Evolutionary conservation across 192 early-diverging fungal genomes (phyloP).

Genomic region (Dissophora globulifera): DNA sequence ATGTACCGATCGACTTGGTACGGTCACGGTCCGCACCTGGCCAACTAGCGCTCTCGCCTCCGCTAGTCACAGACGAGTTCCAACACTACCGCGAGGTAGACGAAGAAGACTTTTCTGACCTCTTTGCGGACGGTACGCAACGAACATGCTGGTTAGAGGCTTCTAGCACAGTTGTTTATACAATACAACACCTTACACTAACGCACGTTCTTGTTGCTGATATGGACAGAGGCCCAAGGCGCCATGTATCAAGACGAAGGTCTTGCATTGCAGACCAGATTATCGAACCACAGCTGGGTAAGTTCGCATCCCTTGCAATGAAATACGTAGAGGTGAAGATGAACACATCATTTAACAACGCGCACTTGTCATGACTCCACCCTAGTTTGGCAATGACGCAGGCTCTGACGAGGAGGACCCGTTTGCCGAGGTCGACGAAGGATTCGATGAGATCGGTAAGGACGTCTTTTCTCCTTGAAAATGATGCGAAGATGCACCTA

Average conservation of each 20-base stretch:
- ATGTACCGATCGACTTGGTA: conserved; percentile 36
- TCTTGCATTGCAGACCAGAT: conserved; percentile 44
- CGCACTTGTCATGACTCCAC: no score
- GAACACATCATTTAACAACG: neutral
- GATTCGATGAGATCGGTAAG: conserved; percentile 61
- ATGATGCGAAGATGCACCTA: no score
- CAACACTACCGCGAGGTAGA: conserved; percentile 37
- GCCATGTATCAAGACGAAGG: conserved; percentile 34
- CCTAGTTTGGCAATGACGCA: conserved; percentile 53
- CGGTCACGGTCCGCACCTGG: conserved; percentile 47
- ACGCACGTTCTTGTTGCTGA: neutral
- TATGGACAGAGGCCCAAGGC: conserved; percentile 14
- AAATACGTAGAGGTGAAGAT: no score
- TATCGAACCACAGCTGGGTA: conserved; percentile 59
- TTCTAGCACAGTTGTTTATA: no score
- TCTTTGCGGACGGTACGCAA: conserved; percentile 26
- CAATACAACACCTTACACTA: no score
- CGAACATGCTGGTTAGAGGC: no score
- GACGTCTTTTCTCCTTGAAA: neutral
- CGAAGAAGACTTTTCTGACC: conserved; percentile 47
- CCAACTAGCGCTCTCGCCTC: conserved; percentile 27
- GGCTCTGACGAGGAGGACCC: conserved; percentile 63
- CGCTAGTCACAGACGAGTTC: conserved; percentile 15
- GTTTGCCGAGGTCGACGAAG: conserved; percentile 60
- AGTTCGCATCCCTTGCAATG: neutral